phyloP scores from a whole-genome alignment of 805 yeast species.

The Sugiyamaella qingdaonensis region DNA sequence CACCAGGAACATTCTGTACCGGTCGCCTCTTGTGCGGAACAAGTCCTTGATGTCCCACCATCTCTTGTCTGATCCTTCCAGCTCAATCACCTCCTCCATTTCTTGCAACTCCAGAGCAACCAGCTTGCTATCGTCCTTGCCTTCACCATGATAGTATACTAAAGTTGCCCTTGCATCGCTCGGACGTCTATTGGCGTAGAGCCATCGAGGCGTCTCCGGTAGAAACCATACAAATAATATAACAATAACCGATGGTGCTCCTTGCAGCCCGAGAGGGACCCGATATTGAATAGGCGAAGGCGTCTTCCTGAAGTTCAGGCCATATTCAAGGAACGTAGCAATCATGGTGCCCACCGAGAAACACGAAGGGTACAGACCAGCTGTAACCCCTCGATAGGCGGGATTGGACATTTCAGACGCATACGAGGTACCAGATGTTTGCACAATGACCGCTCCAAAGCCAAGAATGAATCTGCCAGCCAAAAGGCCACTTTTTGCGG shows the following conservation, averaged over 20 bases:
- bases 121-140: constrained; percentile 12
- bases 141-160: constrained; percentile 20
- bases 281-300: constrained; percentile 34
- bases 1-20: constrained; percentile 19
- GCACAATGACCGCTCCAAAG: constrained; percentile 26
- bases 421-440: constrained; percentile 57
- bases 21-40: constrained; percentile 14
- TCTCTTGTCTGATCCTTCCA: constrained; percentile 19
- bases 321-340: constrained; percentile 69
- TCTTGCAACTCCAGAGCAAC: constrained; percentile 20
- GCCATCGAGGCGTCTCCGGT: constrained; percentile 27
- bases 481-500: constrained; percentile 22
- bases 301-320: constrained; percentile 46
- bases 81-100: constrained; percentile 16
- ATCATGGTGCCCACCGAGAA: constrained; percentile 65
- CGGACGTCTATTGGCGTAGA: constrained; percentile 13
- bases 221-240: constrained; percentile 9
- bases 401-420: constrained; percentile 70
- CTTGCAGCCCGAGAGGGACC: constrained; percentile 19
- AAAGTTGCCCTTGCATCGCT: constrained; percentile 18
- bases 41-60: constrained; percentile 23
- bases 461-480: constrained; percentile 53
- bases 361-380: constrained; percentile 64
- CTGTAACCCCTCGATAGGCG: constrained; percentile 57
- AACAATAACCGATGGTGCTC: constrained; percentile 14